Evolutionary conservation across 1,284 basidiomycete species (phyloP).

Genomic region (Heliocybe sulcata): DNA sequence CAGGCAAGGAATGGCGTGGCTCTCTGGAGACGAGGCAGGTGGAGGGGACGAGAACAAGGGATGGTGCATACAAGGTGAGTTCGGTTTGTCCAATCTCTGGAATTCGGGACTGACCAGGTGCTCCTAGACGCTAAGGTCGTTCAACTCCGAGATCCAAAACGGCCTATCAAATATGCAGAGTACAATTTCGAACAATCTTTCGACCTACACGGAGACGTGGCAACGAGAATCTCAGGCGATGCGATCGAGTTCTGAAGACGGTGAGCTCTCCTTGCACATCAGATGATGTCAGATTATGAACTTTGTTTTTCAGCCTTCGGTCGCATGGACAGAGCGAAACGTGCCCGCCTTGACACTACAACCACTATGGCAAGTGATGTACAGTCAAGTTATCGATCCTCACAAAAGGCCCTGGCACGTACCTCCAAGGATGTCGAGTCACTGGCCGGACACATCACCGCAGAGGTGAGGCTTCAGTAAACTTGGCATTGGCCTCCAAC

Average conservation of each 20-base stretch:
- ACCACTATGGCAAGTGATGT: conserved; percentile 39
- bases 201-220: conserved; percentile 45
- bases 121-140: conserved; percentile 33
- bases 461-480: conserved; percentile 36
- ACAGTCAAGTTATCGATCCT: conserved; percentile 40
- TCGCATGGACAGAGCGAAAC: conserved; percentile 53
- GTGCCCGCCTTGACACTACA: conserved; percentile 56
- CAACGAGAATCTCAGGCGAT: conserved; percentile 41
- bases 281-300: neutral
- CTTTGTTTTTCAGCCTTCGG: conserved; percentile 41
- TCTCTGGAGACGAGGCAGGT: conserved; percentile 37
- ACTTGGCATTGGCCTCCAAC: neutral
- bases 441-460: conserved; percentile 32
- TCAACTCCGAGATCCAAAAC: conserved; percentile 33
- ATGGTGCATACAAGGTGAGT: conserved; percentile 54
- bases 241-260: conserved; percentile 35
- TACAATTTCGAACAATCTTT: conserved; percentile 37
- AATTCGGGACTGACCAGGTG: neutral
- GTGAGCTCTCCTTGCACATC: conserved; percentile 25
- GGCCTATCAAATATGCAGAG: conserved; percentile 39
- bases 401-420: conserved; percentile 42
- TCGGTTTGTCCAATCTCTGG: neutral
- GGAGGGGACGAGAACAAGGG: conserved; percentile 49
- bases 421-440: conserved; percentile 43
- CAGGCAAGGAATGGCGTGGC: conserved; percentile 31